Conservation (phyloP, 108 stramenopile genomes). For the Discostella stelligeroides region DNA sequence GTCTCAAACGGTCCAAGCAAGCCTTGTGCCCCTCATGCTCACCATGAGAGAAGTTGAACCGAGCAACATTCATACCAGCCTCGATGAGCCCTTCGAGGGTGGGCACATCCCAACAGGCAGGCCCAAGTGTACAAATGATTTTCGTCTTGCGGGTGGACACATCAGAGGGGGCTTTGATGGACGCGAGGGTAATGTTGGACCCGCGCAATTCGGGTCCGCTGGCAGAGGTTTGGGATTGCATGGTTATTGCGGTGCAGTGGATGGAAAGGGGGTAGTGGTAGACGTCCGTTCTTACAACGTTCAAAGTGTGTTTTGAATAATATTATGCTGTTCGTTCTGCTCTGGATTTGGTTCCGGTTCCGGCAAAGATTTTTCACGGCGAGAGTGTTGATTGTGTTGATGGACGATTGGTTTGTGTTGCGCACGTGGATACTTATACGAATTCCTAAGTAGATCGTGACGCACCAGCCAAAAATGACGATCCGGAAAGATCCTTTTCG, state of each 20-base stretch:
- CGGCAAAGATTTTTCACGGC: too few relatives aligned
- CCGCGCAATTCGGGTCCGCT: constrained; percentile 64
- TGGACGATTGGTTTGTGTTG: too few relatives aligned
- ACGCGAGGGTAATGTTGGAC: constrained; percentile 57
- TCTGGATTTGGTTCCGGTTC: too few relatives aligned
- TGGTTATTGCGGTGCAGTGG: too few relatives aligned
- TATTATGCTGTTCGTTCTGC: too few relatives aligned
- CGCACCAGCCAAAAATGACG: too few relatives aligned
- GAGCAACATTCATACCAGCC: constrained; percentile 90
- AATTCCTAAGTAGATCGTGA: too few relatives aligned
- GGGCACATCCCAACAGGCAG: constrained; percentile 87
- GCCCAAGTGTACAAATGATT: constrained; percentile 90
- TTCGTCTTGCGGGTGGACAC: constrained; percentile 72
- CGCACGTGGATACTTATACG: too few relatives aligned
- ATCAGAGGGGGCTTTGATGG: constrained; percentile 50
- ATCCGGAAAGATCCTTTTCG: too few relatives aligned
- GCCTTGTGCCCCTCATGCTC: constrained; percentile 87
- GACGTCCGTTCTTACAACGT: neutral
- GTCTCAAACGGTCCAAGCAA: constrained; percentile 76
- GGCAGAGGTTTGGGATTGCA: constrained; percentile 60
- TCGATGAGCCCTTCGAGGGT: constrained; percentile 80
- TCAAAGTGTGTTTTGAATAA: too few relatives aligned
- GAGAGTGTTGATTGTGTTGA: too few relatives aligned
- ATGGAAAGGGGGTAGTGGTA: too few relatives aligned
- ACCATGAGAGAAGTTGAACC: constrained; percentile 93